phyloP scores from a whole-genome alignment of 129 eudicot genomes.

The Apium graveolens region DNA sequence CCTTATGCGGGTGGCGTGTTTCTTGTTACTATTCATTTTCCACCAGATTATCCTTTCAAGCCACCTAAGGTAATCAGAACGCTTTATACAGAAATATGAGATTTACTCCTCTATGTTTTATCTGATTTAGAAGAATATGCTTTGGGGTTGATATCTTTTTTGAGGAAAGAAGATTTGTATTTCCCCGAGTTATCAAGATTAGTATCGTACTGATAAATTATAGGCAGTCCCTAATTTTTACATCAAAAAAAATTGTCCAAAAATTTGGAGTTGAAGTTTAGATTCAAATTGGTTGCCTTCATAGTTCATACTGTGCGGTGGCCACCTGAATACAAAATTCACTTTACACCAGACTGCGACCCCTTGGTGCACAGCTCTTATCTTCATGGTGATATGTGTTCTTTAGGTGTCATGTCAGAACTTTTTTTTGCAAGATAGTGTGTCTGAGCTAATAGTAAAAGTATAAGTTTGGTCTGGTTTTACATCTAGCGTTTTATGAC shows the following conservation, averaged over 20 bases:
- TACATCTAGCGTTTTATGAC: too few species aligned
- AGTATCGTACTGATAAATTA: background rate
- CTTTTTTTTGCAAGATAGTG: too few species aligned
- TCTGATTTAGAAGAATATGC: background rate
- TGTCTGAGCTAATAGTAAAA: too few species aligned
- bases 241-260: background rate
- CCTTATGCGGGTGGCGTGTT: conserved; percentile 15
- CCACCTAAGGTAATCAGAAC: conserved; percentile 8
- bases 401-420: too few species aligned
- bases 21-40: conserved; percentile 11
- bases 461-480: too few species aligned
- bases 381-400: background rate
- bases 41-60: conserved; percentile 14
- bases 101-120: background rate
- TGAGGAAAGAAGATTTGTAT: background rate
- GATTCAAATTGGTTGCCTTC: background rate
- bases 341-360: background rate
- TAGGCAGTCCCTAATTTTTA: background rate
- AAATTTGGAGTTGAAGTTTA: background rate
- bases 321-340: background rate
- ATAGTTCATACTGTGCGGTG: background rate
- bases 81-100: background rate
- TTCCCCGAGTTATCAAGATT: background rate
- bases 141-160: background rate
- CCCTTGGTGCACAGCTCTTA: background rate